phyloP scores from a whole-genome alignment of 306 rosid species.

The Sicyos baderoa region DNA sequence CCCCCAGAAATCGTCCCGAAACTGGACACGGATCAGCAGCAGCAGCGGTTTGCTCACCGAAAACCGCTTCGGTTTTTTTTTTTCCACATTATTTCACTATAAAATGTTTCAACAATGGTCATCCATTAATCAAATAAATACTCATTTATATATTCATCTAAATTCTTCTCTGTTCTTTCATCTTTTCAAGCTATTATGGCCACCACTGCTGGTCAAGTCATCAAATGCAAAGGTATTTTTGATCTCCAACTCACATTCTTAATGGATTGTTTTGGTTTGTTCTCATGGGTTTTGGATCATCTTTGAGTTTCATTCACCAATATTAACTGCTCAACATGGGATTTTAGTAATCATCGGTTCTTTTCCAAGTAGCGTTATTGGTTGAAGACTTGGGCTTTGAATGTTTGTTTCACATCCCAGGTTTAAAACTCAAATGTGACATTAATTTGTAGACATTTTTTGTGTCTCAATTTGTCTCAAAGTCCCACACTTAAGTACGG shows the following conservation, averaged over 20 bases:
- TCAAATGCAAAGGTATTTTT: constrained; percentile 57
- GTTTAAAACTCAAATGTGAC: too few species aligned
- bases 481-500: too few species aligned
- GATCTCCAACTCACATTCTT: background rate
- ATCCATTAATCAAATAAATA: background rate
- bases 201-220: constrained; percentile 40
- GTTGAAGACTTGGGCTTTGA: too few species aligned
- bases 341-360: too few species aligned
- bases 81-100: background rate
- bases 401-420: too few species aligned
- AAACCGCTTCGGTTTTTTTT: background rate
- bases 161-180: background rate
- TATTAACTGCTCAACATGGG: background rate
- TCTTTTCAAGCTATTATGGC: constrained; percentile 35
- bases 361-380: too few species aligned
- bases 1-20: background rate
- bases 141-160: background rate
- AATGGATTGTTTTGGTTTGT: too few species aligned
- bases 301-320: background rate
- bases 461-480: too few species aligned
- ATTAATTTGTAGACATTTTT: too few species aligned
- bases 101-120: background rate
- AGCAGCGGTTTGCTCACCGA: background rate
- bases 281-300: background rate
- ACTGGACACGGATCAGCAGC: background rate